Percentiles rank a stretch among this genome's conserved stretches.
Evolutionary conservation across 306 rosid species (phyloP).

Genomic region (Lupinus albus): DNA sequence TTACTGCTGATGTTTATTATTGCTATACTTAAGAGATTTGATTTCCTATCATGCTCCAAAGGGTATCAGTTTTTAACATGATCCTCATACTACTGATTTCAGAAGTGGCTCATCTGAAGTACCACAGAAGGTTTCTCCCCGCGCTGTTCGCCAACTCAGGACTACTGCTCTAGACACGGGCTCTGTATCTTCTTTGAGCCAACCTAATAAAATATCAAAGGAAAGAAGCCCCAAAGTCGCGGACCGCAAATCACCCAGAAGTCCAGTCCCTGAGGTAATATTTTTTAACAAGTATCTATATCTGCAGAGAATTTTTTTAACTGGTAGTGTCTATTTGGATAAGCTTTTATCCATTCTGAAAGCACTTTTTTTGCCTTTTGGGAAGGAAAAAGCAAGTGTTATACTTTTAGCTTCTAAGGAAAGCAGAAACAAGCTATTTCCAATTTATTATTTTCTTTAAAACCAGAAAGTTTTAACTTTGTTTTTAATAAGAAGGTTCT

Average conservation of each 20-base stretch:
- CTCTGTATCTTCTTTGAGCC: slow-evolving; percentile 57
- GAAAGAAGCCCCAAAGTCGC: slow-evolving; percentile 82
- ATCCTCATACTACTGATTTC: slow-evolving; percentile 31
- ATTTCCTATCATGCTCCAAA: neutral
- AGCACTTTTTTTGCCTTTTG: neutral
- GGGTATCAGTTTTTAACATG: slow-evolving; percentile 31
- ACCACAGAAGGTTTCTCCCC: slow-evolving; percentile 76
- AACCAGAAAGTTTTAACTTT: neutral
- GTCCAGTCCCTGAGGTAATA: slow-evolving; percentile 80
- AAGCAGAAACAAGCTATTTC: neutral
- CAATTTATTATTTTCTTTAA: neutral
- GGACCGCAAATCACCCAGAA: slow-evolving; percentile 82
- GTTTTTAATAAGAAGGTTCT: too few species aligned
- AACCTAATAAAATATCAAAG: slow-evolving; percentile 58
- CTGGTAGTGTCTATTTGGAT: neutral
- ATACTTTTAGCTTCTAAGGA: neutral
- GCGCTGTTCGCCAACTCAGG: slow-evolving; percentile 66
- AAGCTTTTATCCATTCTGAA: slow-evolving; percentile 2
- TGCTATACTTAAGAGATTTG: slow-evolving; percentile 9
- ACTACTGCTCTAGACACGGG: slow-evolving; percentile 61
- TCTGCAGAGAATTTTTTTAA: neutral
- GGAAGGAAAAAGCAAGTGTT: neutral
- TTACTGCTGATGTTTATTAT: neutral
- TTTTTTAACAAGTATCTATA: neutral
- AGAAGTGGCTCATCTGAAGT: slow-evolving; percentile 78